Base-by-base conservation (phyloP, 805 yeast genomes). In the Priceomyces haplophilus region DNA sequence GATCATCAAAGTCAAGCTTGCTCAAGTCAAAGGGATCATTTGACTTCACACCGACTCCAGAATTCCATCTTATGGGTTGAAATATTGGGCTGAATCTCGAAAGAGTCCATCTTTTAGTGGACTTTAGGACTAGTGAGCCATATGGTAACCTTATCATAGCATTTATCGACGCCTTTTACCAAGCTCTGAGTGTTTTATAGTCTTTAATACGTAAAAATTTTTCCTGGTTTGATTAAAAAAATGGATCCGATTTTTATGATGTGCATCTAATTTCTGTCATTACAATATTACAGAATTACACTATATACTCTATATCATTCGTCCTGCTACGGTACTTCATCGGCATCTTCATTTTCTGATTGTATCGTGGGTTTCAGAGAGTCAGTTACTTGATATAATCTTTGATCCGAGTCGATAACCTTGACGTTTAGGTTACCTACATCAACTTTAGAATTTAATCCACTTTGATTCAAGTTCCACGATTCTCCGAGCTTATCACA, bases 401-500 rank as follows among this genome's bases (percentile, higher is more conserved):
- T 47, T n/a, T 48, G 37, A 10, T 38, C 46, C 8, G 29, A 46
- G 37, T 48, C 54, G 15, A 45, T 29, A 4, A 37, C 24, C 3
- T 34, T 41, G 6, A 50, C 25, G 7, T 33, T 37, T 21, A 55
- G 39, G 38, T 53, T 53, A 12, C 23, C 4, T 10, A 32, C 45
- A 11, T 25, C 16, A 11, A 25, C 31, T 18, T 44, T 42, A 4
- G 23, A 34, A 20, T 50, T 41, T 39, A 54, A 62, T 27, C 56
- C 55, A 19, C 49, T 45, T 40, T 69, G 74, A 10, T 61, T 61
- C 16, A 70, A 50, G 4, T 41, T 48, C 75, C 75, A 70, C 1
- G 40, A 44, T 8, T 46, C 42, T 3, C 67, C 73, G 17, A 69
- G 52, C 34, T 44, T 41, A 19, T 58, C 45, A 42, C 66, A 57